Base-by-base conservation (phyloP, 2,329 filamentous ascomycete species). In the Penicillium sp. region DNA sequence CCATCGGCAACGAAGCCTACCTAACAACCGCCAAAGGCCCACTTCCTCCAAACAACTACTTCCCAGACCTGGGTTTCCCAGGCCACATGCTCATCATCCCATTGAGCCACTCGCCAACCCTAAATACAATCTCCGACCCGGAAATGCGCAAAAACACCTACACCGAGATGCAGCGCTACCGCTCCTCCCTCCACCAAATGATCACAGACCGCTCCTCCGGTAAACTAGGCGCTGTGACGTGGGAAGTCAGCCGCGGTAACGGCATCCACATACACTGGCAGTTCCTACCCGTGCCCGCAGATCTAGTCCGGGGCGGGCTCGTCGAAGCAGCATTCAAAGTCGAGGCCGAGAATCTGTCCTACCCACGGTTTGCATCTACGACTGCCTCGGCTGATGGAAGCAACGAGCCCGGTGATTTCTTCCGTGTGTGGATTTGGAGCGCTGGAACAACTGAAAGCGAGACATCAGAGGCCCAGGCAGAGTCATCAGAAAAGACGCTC, bases 251-350 rank as follows among this genome's bases (percentile, higher is more conserved):
- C 63, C 84, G 89, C 41, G 77, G 76, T 4, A 79, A 80, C 42
- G 89, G 93, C 44, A 83, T 97, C 46, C 93, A 98, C 65, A 78
- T 85, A 1, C 91, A 97, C 63, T 96, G 90, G 93, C 94, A 98
- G 69, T 86, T 94, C 57, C 73, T 97, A 24, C 89, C 93, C 0
- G 75, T 94, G 0, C 80, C 86, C 0, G 74, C 78, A 0, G 77
- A 85, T 8, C 72, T 88, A 36, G 78, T 95, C 41, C 73, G 71
- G 16, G 81, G 82, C 38, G 86, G 87, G 0, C 75, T 95, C 1
- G 87, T 95, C 0, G 89, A 95, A 65, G 88, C 87, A 0, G 91
- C 85, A 0, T 96, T 98, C 72, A 84, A 85, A 43, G 87, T 94
- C 1, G 83, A 95, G 63, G 89, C 89, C 0, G 86, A 95, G 65